phyloP scores from a whole-genome alignment of 2,329 filamentous ascomycete genomes.

The Metarhizium guizhouense region DNA sequence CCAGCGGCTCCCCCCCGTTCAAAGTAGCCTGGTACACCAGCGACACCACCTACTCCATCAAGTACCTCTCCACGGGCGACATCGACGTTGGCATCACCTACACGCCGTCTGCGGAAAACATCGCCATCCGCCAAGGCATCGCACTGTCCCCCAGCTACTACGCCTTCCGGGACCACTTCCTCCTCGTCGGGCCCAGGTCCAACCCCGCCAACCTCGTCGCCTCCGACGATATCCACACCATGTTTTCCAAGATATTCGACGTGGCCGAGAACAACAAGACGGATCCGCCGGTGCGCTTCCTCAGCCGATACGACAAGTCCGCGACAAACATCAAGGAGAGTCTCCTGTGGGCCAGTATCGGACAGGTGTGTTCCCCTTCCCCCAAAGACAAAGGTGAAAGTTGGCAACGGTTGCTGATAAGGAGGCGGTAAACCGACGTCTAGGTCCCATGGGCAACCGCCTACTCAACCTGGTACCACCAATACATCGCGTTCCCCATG shows the following conservation, averaged over 20 bases:
- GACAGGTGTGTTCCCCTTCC: constrained; percentile 20
- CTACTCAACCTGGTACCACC: constrained; percentile 38
- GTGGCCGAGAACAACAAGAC: constrained; percentile 23
- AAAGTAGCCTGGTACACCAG: constrained; percentile 34
- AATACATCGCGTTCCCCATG: constrained; percentile 34
- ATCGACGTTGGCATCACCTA: constrained; percentile 38
- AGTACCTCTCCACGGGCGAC: constrained; percentile 28
- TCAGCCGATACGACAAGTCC: constrained; percentile 37
- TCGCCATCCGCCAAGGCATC: constrained; percentile 31
- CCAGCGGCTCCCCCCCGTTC: constrained; percentile 20
- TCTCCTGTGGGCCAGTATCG: constrained; percentile 33
- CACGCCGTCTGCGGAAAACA: constrained; percentile 29
- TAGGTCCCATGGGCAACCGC: constrained; percentile 26
- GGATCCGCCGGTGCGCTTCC: constrained; percentile 27
- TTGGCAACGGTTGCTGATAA: background rate
- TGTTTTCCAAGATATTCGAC: constrained; percentile 13
- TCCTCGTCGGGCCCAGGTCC: constrained; percentile 28
- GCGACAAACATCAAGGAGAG: constrained; percentile 41
- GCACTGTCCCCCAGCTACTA: constrained; percentile 24
- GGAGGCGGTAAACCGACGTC: constrained; percentile 11
- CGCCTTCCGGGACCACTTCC: constrained; percentile 37
- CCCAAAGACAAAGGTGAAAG: too few relatives aligned
- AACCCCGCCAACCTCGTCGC: constrained; percentile 25
- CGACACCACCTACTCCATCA: constrained; percentile 36
- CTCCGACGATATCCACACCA: constrained; percentile 20